Conservation (phyloP, 2,329 filamentous ascomycete species). For the Botrytis byssoidea region DNA sequence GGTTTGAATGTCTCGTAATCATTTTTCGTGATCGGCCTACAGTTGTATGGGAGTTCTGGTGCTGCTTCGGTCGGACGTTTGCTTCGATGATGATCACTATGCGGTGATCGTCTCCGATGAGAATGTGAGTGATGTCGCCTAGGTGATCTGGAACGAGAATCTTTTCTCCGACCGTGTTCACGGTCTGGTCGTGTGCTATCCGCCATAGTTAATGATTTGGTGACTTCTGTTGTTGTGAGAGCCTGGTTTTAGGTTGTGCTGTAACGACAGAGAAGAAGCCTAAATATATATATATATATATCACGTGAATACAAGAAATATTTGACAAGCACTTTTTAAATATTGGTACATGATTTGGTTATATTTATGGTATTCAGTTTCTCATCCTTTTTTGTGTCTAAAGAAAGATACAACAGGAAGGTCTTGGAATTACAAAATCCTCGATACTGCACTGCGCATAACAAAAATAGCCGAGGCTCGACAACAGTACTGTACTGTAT, state of each 20-base stretch:
- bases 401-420: neutral
- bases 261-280: neutral
- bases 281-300: neutral
- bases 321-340: neutral
- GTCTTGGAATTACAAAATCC: neutral
- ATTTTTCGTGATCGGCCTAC: conserved; percentile 63
- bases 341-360: neutral
- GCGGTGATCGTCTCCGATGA: conserved; percentile 30
- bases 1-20: conserved; percentile 66
- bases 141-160: conserved; percentile 24
- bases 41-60: conserved; percentile 58
- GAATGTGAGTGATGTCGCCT: conserved; percentile 23
- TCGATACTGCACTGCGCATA: neutral
- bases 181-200: conserved; percentile 8
- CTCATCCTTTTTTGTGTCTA: neutral
- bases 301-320: neutral
- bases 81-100: conserved; percentile 27
- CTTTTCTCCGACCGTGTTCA: conserved; percentile 10
- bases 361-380: neutral
- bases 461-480: neutral
- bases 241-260: neutral
- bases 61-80: conserved; percentile 40
- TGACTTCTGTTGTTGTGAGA: neutral
- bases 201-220: conserved; percentile 14
- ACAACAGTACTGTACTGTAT: neutral